Evolutionary conservation across 495 filamentous ascomycete genomes (phyloP).

Genomic region (Oidiodendron maius): DNA sequence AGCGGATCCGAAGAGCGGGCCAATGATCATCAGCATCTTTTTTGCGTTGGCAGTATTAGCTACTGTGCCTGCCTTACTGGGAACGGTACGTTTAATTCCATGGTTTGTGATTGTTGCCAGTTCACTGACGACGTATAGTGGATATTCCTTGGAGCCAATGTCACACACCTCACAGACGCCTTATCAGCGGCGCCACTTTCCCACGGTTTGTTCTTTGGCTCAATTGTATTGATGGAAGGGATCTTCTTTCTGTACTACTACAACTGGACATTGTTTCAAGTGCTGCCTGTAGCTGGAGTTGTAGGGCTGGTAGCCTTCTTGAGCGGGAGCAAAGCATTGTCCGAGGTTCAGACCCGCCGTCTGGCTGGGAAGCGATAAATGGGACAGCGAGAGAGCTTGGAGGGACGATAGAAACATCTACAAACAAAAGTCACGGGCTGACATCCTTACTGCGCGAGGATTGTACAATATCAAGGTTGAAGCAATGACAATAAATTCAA

Average conservation of each 20-base stretch:
- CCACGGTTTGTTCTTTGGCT: conserved; percentile 42
- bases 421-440: no score
- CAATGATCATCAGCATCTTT: conserved; percentile 72
- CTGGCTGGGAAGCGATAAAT: conserved; percentile 73
- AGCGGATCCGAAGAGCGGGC: conserved; percentile 68
- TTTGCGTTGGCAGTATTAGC: conserved; percentile 69
- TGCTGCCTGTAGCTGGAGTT: conserved; percentile 63
- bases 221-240: conserved; percentile 78
- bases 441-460: no score
- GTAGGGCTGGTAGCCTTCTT: conserved; percentile 70
- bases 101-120: background rate
- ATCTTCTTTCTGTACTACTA: conserved; percentile 95
- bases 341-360: conserved; percentile 84
- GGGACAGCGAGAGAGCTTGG: background rate
- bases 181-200: conserved; percentile 54
- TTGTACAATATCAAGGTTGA: no score
- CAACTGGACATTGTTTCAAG: conserved; percentile 89
- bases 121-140: conserved; percentile 45
- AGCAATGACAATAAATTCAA: no score
- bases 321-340: conserved; percentile 85
- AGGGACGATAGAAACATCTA: no score
- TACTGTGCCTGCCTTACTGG: conserved; percentile 64
- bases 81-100: conserved; percentile 50
- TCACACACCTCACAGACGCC: conserved; percentile 74
- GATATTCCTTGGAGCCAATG: conserved; percentile 76